phyloP scores from a whole-genome alignment of 768 basidiomycete species.

The Gelatoporia subvermispora region DNA sequence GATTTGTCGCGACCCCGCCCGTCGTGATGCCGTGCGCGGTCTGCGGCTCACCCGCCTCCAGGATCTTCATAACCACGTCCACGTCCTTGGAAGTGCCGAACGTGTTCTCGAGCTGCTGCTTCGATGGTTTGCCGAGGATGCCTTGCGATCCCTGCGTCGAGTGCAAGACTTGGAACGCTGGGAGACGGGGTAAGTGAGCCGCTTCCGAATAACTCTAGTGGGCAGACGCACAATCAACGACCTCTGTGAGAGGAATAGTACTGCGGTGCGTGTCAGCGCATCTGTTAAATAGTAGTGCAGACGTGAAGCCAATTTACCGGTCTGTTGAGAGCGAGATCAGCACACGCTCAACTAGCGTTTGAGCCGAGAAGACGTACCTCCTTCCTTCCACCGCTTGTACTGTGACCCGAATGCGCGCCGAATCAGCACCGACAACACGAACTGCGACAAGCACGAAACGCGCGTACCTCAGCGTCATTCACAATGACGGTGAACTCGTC shows the following conservation, averaged over 20 bases:
- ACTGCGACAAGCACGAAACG: neutral
- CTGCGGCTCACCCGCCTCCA: slow-evolving; percentile 62
- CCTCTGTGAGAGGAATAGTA: slow-evolving; percentile 62
- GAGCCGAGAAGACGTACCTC: slow-evolving; percentile 47
- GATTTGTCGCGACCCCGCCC: slow-evolving; percentile 15
- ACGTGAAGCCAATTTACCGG: slow-evolving; percentile 46
- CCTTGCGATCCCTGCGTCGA: slow-evolving; percentile 77
- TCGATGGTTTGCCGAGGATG: slow-evolving; percentile 66
- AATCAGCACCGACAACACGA: neutral
- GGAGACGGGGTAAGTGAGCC: neutral
- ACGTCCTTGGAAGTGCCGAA: slow-evolving; percentile 64
- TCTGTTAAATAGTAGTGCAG: neutral
- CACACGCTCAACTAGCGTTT: slow-evolving; percentile 5
- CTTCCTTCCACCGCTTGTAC: slow-evolving; percentile 77
- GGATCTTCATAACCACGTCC: slow-evolving; percentile 55
- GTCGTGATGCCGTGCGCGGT: slow-evolving; percentile 41
- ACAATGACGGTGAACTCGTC: slow-evolving; percentile 73
- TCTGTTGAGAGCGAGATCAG: slow-evolving; percentile 36
- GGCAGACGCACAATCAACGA: slow-evolving; percentile 69
- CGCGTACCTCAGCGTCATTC: slow-evolving; percentile 54
- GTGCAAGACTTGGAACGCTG: slow-evolving; percentile 70
- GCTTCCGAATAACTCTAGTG: neutral
- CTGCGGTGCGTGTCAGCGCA: slow-evolving; percentile 29
- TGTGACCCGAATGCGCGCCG: slow-evolving; percentile 20
- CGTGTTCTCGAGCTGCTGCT: slow-evolving; percentile 73